Conservation (phyloP, 2,329 filamentous ascomycete genomes). For the Simplicillium sp. region DNA sequence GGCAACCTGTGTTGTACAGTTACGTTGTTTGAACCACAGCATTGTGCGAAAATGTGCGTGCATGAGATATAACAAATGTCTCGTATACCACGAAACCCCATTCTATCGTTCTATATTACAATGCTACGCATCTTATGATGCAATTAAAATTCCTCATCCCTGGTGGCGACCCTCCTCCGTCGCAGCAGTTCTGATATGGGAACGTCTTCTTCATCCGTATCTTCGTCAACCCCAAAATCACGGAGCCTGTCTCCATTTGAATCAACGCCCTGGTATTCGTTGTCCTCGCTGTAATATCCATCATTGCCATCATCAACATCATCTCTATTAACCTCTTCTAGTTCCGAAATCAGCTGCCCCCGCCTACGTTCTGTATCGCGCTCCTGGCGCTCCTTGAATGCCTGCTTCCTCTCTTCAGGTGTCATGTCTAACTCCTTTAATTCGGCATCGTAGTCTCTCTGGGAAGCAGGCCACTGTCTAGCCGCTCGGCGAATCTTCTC, state of each 20-base stretch:
- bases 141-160: too few relatives aligned
- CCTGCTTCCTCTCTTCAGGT: conserved; percentile 35
- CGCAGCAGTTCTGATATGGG: conserved; percentile 60
- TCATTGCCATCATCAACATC: conserved; percentile 31
- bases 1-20: conserved; percentile 12
- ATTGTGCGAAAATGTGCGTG: background rate
- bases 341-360: conserved; percentile 33
- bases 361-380: conserved; percentile 30
- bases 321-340: conserved; percentile 48
- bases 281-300: conserved; percentile 25
- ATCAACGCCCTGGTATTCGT: conserved; percentile 52
- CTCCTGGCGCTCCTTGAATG: conserved; percentile 40
- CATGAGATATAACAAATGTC: background rate
- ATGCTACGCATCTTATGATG: too few relatives aligned
- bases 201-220: conserved; percentile 57
- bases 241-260: conserved; percentile 63
- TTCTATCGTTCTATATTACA: too few relatives aligned
- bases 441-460: conserved; percentile 22
- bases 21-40: too few relatives aligned
- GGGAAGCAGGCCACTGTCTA: conserved; percentile 27
- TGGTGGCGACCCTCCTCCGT: conserved; percentile 27
- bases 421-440: conserved; percentile 23
- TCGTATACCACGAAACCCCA: background rate
- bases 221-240: conserved; percentile 75
- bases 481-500: conserved; percentile 43